Evolutionary conservation across 108 stramenopile species (phyloP), one percentile per base, ranked within the genome.

Genomic region (Nitzschia palea): DNA sequence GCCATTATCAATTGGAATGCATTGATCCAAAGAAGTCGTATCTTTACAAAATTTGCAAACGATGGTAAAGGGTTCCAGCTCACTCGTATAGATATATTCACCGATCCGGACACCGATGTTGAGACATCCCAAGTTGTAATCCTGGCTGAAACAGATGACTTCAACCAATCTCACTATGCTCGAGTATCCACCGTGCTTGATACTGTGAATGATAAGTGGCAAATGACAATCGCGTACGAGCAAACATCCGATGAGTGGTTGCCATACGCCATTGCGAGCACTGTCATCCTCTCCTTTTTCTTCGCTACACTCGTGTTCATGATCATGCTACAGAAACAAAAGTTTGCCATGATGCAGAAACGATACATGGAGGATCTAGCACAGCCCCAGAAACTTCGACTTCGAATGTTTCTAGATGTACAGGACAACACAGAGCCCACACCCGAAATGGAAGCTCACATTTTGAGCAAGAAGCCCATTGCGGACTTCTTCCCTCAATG

Each of bases 61-160:
- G 59, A 66, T 23, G 50, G 52, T 17, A 68, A 79, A 70, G 68
- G 81, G 50, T 87, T 80, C 64, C 56, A 73, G 54, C 64, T 87
- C 17, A 87, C 80, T 15, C 74, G 83, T 10, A 80, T 69, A 18
- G 86, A 84, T 59, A 14, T 34, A 0, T 55, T 33, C 2, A 6
- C 22, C 3, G 43, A 81, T 53, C 4, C 52, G 0, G 51, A 37
- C 6, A 66, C 51, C 4, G 34, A 33, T 15, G 65, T 54, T 18
- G 65, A 53, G 33, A 66, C 50, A 4, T 37, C 20, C 2, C 14
- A 22, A 4, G 35, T 28, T 15, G 51, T 66, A 26, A 14, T 34
- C 29, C 44, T 36, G 48, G 29, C 34, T 65, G 67, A 42, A 45
- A 66, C 52, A 10, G 51, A 53, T 10, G 35, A 66, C 51, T 60